Base-by-base conservation (phyloP, 768 basidiomycete genomes). In the Obba rivulosa region DNA sequence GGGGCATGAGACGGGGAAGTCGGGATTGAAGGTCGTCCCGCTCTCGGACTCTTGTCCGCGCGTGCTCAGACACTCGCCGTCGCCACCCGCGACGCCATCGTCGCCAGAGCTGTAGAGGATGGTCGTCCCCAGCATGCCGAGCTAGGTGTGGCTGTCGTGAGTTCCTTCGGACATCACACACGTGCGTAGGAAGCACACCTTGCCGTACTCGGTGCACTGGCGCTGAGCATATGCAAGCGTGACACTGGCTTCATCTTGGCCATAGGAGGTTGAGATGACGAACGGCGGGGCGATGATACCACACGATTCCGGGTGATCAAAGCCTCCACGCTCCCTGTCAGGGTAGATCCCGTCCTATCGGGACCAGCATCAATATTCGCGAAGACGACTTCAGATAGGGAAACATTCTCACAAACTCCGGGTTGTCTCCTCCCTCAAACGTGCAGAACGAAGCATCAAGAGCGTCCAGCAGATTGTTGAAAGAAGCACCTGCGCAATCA, bases 381-480 rank as follows among this genome's bases (percentile, higher is more conserved):
- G 11, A 1, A 8, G 21, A 16, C 7, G 4, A 13, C 31, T 7
- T 17, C 8, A n/a, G 37, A 52, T 78, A 74, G 3, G 77, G 75
- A 43, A 73, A 77, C 24, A 67, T 50, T 3, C 58, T 63, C 45
- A 76, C 37, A 41, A 41, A 49, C 34, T 7, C 17, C 2, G 69
- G 64, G 49, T 74, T 67, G 22, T 76, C 73, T 1, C 74, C 75
- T 3, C 75, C 73, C 39, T 72, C 65, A 43, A 68, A 76, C 0
- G 67, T 67, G 47, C 75, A 76, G 55, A 66, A 77, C 1, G 64
- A 57, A n/a, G 58, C 65, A 42, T 74, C 73, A 7, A 75, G 42
- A 2, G 74, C 74, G 49, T 76, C 73, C 17, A 76, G 65, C 56
- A 69, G 71, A 48, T 74, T 75, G 57, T 71, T 65, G 59, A 74